Base-by-base conservation (phyloP, 2,329 filamentous ascomycete species). In the Daldinia sp. region DNA sequence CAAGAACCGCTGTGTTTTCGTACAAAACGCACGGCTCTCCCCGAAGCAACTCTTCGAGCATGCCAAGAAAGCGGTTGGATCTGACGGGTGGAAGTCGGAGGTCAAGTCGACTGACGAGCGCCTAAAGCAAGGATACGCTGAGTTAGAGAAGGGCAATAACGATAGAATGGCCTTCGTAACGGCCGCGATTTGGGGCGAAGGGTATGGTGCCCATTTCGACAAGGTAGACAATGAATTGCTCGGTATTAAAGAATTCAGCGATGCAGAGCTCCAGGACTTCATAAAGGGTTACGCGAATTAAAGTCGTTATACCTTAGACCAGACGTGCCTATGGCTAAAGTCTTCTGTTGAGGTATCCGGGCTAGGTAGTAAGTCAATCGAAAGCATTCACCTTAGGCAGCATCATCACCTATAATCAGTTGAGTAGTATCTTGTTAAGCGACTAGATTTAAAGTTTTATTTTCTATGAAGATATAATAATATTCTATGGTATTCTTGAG, bases 1-100 rank as follows among this genome's bases (percentile, higher is more conserved):
- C 0, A 80, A 76, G 61, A 88, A 88, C 69, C 77, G 82, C 48
- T 80, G 81, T 61, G 73, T 89, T 23, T 84, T 81, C 61, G 71
- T 87, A 9, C 80, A 81, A 9, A 83, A 79, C 2, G 81, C 83
- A 52, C 77, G 77, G 11, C 78, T 80, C 0, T 81, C 80, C 0
- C 83, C 87, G 72, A 81, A 81, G 2, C 76, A 85, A 49, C 73
- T 89, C 1, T 69, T 87, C 2, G 74, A 62, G 25, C 49, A 67
- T 2, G 68, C 65, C 1, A 68, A 72, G 54, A 72, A 73, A 57
- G 58, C 54, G 17, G 60, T 63, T n/a, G 69, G 70, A 1, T 4
- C 56, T 11, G 59, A 68, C 2, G 71, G 68, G 25, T 72, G 76
- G 65, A 73, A 66, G 6, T 61, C 65, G 9, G 70, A 69, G 27